phyloP scores from a whole-genome alignment of 257 asterid species.

The Craterostigma plantagineum region DNA sequence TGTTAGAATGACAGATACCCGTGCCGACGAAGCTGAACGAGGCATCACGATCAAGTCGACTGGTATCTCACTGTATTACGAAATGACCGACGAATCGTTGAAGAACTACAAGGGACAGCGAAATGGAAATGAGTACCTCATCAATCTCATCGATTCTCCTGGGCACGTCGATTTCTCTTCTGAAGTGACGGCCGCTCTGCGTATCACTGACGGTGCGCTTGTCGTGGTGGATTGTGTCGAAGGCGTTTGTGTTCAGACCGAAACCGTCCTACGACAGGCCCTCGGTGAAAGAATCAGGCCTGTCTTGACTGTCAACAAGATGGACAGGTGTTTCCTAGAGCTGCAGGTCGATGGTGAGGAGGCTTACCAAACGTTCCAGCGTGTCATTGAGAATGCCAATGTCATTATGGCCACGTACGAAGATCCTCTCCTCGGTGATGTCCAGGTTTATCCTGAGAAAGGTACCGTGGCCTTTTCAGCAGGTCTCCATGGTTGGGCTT shows the following conservation, averaged over 20 bases:
- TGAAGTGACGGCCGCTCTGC: not conserved
- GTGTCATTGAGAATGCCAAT: too few species aligned
- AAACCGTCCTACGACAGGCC: not conserved
- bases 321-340: too few species aligned
- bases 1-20: slow-evolving; percentile 1
- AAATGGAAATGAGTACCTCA: not conserved
- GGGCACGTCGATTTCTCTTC: slow-evolving; percentile 1
- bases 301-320: not conserved
- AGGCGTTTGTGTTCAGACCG: not conserved
- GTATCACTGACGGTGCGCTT: not conserved
- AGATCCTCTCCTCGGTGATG: too few species aligned
- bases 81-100: not conserved
- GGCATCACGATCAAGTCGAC: not conserved
- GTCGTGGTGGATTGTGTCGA: not conserved
- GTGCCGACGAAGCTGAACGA: not conserved
- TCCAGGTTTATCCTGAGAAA: too few species aligned
- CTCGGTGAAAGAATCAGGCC: not conserved
- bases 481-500: too few species aligned
- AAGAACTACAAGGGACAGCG: not conserved
- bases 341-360: too few species aligned
- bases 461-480: too few species aligned
- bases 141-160: not conserved
- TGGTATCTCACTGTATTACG: not conserved
- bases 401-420: too few species aligned
- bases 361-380: too few species aligned